phyloP scores from a whole-genome alignment of 768 basidiomycete genomes.

The Lenzites betulinus region DNA sequence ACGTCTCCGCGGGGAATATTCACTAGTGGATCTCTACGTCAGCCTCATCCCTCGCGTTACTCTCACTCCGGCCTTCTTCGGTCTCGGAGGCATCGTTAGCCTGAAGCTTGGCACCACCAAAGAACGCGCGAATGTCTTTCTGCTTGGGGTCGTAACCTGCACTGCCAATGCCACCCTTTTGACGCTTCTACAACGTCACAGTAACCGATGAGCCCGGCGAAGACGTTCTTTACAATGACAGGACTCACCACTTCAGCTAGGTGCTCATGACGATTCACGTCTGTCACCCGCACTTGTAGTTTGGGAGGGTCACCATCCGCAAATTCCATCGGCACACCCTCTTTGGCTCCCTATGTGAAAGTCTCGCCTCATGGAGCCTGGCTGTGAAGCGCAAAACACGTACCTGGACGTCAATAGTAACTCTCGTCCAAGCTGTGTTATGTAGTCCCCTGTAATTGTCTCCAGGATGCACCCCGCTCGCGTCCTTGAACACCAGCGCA shows the following conservation, averaged over 20 bases:
- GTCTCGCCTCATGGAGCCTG: background rate
- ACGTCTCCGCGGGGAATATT: background rate
- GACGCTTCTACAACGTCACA: constrained; percentile 50
- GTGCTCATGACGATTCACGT: constrained; percentile 60
- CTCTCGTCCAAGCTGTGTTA: constrained; percentile 74
- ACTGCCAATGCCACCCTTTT: constrained; percentile 76
- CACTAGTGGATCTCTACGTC: constrained; percentile 25
- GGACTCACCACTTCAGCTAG: constrained; percentile 54
- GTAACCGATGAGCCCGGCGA: background rate
- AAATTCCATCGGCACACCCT: constrained; percentile 26
- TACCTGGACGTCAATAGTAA: constrained; percentile 51
- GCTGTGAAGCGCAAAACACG: background rate
- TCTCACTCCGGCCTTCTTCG: constrained; percentile 32
- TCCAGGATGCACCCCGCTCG: constrained; percentile 34
- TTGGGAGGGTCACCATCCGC: constrained; percentile 33
- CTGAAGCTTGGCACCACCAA: constrained; percentile 42
- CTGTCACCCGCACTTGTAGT: constrained; percentile 47
- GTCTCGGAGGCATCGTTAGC: background rate
- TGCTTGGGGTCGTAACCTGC: constrained; percentile 74
- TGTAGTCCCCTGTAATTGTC: constrained; percentile 50
- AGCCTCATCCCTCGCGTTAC: constrained; percentile 33
- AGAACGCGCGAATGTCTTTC: constrained; percentile 73
- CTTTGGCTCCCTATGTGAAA: constrained; percentile 30
- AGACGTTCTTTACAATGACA: background rate
- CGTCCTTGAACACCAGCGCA: constrained; percentile 48